phyloP scores from a whole-genome alignment of 2,329 filamentous ascomycete genomes.

The Fusarium goolgardi region DNA sequence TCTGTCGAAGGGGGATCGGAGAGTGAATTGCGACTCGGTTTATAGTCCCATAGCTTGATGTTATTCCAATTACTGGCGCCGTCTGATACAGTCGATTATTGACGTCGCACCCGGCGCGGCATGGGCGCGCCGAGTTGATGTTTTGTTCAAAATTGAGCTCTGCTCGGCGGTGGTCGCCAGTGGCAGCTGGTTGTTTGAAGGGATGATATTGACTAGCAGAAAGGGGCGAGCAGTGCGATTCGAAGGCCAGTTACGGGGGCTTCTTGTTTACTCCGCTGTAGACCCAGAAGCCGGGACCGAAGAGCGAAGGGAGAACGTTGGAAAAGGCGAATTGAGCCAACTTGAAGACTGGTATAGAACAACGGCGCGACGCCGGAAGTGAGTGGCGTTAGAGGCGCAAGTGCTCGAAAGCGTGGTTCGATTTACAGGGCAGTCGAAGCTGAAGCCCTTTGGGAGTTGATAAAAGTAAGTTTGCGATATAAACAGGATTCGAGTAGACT shows the following conservation, averaged over 20 bases:
- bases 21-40: constrained; percentile 47
- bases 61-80: constrained; percentile 27
- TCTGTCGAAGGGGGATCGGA: constrained; percentile 27
- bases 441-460: constrained; percentile 8
- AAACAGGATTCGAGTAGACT: constrained; percentile 22
- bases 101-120: constrained; percentile 53
- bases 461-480: constrained; percentile 12
- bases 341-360: constrained; percentile 75
- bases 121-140: constrained; percentile 52
- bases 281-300: constrained; percentile 93
- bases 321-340: constrained; percentile 86
- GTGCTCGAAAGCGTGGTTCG: constrained; percentile 13
- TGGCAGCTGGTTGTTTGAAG: constrained; percentile 22
- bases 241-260: constrained; percentile 83
- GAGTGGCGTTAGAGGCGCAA: constrained; percentile 15
- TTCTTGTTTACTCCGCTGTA: constrained; percentile 97
- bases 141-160: constrained; percentile 48
- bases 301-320: constrained; percentile 83
- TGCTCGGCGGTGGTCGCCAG: constrained; percentile 42
- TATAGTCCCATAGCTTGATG: constrained; percentile 48
- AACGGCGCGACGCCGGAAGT: constrained; percentile 41
- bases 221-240: constrained; percentile 17
- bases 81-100: constrained; percentile 35
- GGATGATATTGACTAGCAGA: constrained; percentile 12
- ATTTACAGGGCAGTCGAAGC: constrained; percentile 13